Conservation (phyloP, 2,329 filamentous ascomycete species). For the Didymella glomerata region DNA sequence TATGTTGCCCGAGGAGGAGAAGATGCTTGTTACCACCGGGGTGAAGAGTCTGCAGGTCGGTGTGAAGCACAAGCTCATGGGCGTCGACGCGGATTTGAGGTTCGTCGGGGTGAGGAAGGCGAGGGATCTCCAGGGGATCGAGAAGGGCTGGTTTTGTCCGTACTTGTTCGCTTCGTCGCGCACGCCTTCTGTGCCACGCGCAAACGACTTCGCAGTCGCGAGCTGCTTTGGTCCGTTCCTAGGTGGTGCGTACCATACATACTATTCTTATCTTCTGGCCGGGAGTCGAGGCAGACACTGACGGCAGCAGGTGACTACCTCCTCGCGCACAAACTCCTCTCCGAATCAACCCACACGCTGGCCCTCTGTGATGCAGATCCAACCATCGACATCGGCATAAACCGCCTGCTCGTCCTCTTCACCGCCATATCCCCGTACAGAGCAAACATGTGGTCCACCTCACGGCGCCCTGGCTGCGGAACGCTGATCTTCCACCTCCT, state of each 20-base stretch:
- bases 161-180: not conserved
- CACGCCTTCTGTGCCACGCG: not conserved
- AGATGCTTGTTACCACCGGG: not conserved
- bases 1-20: not conserved
- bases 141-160: not conserved
- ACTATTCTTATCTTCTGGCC: too few species aligned
- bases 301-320: not conserved
- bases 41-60: not conserved
- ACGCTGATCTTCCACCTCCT: not conserved
- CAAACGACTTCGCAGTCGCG: not conserved
- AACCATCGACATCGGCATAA: not conserved
- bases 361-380: not conserved
- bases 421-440: not conserved
- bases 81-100: not conserved
- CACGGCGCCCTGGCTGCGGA: not conserved
- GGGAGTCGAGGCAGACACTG: not conserved
- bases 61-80: not conserved
- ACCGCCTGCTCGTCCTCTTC: not conserved
- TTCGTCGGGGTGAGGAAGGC: not conserved
- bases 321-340: not conserved
- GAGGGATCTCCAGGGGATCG: not conserved
- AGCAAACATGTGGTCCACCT: not conserved
- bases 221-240: not conserved
- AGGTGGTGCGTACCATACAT: not conserved
- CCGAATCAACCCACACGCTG: not conserved